A percentile compares a stretch with the other conserved stretches of the same genome.
phyloP scores from a whole-genome alignment of 306 rosid species.

The Lagenaria siceraria region DNA sequence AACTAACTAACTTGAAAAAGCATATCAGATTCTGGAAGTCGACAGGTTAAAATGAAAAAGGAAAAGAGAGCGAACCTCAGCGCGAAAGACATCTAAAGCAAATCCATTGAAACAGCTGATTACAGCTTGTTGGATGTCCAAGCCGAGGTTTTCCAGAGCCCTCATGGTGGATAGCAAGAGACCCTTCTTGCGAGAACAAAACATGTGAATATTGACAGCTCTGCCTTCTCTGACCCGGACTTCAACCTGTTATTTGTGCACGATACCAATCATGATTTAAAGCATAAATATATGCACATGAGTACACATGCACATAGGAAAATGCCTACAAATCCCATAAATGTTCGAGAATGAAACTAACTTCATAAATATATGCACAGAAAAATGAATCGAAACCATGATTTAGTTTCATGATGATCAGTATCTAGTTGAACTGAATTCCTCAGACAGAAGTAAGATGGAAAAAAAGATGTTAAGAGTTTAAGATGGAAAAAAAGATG shows the following conservation, averaged over 20 bases:
- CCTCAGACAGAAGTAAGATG: neutral
- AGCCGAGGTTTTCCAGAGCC: conserved; percentile 79
- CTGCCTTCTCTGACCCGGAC: conserved; percentile 83
- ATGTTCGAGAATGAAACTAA: neutral
- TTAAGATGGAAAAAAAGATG: too few species aligned
- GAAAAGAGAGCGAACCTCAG: conserved; percentile 52
- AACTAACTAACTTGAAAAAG: too few species aligned
- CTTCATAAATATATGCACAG: neutral
- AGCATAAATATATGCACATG: neutral
- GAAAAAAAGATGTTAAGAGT: too few species aligned
- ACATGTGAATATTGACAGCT: conserved; percentile 96
- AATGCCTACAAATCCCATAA: neutral
- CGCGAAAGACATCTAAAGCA: conserved; percentile 88
- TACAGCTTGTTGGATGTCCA: conserved; percentile 96
- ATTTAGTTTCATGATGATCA: neutral
- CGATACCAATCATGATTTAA: neutral
- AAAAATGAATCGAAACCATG: neutral
- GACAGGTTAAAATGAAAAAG: neutral
- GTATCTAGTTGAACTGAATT: neutral
- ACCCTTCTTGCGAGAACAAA: conserved; percentile 83
- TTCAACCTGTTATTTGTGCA: conserved; percentile 48
- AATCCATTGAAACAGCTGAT: conserved; percentile 97
- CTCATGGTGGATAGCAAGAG: conserved; percentile 83
- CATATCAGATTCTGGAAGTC: neutral
- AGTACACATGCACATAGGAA: neutral